A percentile compares a stretch with the other conserved stretches of the same genome.
Conservation (phyloP, 371 early-diverging fungal genomes). For the Zychaea mexicana region DNA sequence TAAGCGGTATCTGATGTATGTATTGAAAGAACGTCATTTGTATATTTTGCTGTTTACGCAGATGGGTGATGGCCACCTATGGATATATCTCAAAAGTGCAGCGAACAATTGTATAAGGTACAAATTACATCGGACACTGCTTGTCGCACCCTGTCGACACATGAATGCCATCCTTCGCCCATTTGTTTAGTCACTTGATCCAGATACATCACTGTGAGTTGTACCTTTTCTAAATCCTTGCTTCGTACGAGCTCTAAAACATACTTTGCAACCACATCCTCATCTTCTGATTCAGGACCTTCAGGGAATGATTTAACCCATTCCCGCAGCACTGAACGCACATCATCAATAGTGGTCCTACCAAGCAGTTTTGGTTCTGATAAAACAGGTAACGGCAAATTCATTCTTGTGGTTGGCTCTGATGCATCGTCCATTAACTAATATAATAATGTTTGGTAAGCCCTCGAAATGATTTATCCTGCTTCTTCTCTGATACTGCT, state of each 20-base stretch:
- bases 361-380: constrained; percentile 33
- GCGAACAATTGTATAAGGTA: background rate
- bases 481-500: background rate
- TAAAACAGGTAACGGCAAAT: background rate
- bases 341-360: constrained; percentile 20
- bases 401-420: background rate
- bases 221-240: constrained; percentile 36
- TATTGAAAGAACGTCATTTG: too few species aligned
- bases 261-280: constrained; percentile 23
- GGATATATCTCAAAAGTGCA: background rate
- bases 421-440: constrained; percentile 1
- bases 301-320: constrained; percentile 29
- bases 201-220: constrained; percentile 30
- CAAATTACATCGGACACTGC: background rate
- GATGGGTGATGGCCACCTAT: too few species aligned
- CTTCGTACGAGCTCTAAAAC: constrained; percentile 28
- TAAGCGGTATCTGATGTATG: too few species aligned
- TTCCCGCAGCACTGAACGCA: constrained; percentile 25
- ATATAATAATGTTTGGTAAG: background rate
- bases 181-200: constrained; percentile 11
- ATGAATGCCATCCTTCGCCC: background rate
- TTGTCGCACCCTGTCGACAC: background rate
- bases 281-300: constrained; percentile 43
- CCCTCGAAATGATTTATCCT: background rate
- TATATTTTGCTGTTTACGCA: too few species aligned